Base-by-base conservation (phyloP, 2,329 filamentous ascomycete species). In the Amauroascus verrucosus region DNA sequence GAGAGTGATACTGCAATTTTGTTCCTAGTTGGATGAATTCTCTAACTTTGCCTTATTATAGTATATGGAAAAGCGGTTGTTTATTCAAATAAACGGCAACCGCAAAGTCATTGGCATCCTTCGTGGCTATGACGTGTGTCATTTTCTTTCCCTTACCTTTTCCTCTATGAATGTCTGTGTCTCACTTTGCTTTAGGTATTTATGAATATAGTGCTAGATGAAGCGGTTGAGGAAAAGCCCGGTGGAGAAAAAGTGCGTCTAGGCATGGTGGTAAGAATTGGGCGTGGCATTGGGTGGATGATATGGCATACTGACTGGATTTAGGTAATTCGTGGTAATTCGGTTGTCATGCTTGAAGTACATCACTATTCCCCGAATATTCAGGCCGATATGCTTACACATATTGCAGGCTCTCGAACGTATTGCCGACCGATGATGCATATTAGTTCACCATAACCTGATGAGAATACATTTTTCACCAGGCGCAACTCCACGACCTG, bases 31-130 rank as follows among this genome's bases (percentile, higher is more conserved):
- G 30, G 35, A 35, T 45, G 26, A 49, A 30, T 48, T 53, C 65
- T 55, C 18, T 26, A 47, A 48, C 33, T 41, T 56, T 14, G 14
- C 4, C n/a, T 9, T n/a, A n/a, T 4, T n/a, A 24, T 64, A 98
- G 93, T 98, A 98, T 74, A 89, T 98, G 74, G 93, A 98, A 79
- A 98, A 98, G 82, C 82, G 91, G 74, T 81, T 98, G 67, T 95
- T 96, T 72, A 89, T 97, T 61, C 91, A 98, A 72, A 77, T 98
- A 52, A 98, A 98, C 73, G 93, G 93, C 67, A 95, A 90, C 72
- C 86, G 93, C 70, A 97, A 95, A 74, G 91, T 98, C 58, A 88
- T 95, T 70, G 93, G 94, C 53, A 81, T 95, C 49, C 80, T 98
- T 55, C 84, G 93, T 60, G 93, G 93, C 56, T 98, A 97, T 72